A percentile compares a stretch with the other conserved stretches of the same genome.
Evolutionary conservation across 192 early-diverging fungal genomes (phyloP).

Genomic region (Backusella macrospora): DNA sequence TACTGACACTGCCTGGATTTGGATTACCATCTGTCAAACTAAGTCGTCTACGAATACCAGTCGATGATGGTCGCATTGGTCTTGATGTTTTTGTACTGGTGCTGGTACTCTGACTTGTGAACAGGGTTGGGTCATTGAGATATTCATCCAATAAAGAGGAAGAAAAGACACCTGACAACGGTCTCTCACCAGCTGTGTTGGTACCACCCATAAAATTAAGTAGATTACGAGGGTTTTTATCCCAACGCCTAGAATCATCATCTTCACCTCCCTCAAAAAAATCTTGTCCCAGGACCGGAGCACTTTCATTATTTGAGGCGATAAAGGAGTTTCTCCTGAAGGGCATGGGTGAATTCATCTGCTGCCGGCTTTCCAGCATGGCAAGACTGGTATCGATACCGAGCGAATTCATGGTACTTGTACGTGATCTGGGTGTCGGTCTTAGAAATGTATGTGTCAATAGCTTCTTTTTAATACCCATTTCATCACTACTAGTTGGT

Average conservation of each 20-base stretch:
- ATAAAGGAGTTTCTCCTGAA: conserved; percentile 35
- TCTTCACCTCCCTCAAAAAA: conserved; percentile 61
- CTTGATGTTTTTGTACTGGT: conserved; percentile 14
- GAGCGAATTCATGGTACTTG: conserved; percentile 35
- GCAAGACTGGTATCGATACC: conserved; percentile 28
- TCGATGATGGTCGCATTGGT: conserved; percentile 18
- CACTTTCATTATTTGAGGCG: conserved; percentile 20
- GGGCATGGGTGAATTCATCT: conserved; percentile 25
- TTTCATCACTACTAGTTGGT: background rate
- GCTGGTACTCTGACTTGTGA: conserved; percentile 1
- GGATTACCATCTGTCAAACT: conserved; percentile 36
- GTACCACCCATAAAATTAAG: conserved; percentile 35
- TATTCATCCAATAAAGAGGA: conserved; percentile 1
- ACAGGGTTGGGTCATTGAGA: background rate
- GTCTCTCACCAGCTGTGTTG: conserved; percentile 20
- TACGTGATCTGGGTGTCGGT: conserved; percentile 28
- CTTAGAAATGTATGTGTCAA: conserved; percentile 26
- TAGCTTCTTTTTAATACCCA: conserved; percentile 24
- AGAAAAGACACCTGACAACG: conserved; percentile 24
- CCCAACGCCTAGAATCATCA: conserved; percentile 47
- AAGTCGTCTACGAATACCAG: conserved; percentile 52
- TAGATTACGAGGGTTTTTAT: conserved; percentile 35
- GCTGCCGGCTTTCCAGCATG: conserved; percentile 14
- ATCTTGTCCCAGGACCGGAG: conserved; percentile 19
- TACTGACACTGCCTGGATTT: background rate